These are phyloP conservation scores for Rhodocollybia butyracea DNA, from an alignment of 768 basidiomycete genomes.

Conservation along the genomic window DNA sequence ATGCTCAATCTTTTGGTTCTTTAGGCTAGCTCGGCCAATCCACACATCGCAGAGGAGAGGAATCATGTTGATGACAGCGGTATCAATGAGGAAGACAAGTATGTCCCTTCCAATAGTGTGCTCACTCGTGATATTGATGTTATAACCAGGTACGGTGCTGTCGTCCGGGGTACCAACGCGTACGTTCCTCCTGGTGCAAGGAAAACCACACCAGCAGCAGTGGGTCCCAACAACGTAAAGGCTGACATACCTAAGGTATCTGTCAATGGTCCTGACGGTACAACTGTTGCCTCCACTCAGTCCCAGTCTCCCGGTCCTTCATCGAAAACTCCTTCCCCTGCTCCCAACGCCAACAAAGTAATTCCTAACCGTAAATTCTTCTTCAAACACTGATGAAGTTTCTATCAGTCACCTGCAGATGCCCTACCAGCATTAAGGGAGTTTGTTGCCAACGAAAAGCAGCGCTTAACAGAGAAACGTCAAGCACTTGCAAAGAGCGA, in stretches of 20 bases:
- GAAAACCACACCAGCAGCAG: constrained; percentile 31
- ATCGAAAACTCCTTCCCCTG: constrained; percentile 64
- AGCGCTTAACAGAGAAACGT: constrained; percentile 86
- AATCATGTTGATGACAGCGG: constrained; percentile 65
- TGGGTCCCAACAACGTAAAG: constrained; percentile 29
- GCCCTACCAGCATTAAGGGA: constrained; percentile 84
- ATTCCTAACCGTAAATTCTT: not conserved
- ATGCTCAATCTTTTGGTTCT: constrained; percentile 9
- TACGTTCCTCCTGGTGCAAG: constrained; percentile 95
- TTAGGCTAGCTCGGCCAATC: constrained; percentile 65
- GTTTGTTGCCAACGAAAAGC: constrained; percentile 90
- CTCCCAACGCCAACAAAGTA: constrained; percentile 57
- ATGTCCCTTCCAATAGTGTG: constrained; percentile 22
- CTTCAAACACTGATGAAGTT: constrained; percentile 3
- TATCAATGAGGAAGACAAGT: constrained; percentile 96
- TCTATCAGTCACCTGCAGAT: constrained; percentile 62
- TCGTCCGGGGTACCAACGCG: constrained; percentile 82
- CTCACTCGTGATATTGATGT: constrained; percentile 15
- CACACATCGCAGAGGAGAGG: constrained; percentile 91
- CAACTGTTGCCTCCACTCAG: constrained; percentile 37
- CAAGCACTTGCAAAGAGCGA: constrained; percentile 87
- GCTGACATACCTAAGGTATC: constrained; percentile 69
- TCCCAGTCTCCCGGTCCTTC: constrained; percentile 41
- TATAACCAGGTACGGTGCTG: constrained; percentile 79
- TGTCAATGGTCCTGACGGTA: constrained; percentile 76